phyloP scores from a whole-genome alignment of 169 alveolate species.

The Perkinsus marinus region DNA sequence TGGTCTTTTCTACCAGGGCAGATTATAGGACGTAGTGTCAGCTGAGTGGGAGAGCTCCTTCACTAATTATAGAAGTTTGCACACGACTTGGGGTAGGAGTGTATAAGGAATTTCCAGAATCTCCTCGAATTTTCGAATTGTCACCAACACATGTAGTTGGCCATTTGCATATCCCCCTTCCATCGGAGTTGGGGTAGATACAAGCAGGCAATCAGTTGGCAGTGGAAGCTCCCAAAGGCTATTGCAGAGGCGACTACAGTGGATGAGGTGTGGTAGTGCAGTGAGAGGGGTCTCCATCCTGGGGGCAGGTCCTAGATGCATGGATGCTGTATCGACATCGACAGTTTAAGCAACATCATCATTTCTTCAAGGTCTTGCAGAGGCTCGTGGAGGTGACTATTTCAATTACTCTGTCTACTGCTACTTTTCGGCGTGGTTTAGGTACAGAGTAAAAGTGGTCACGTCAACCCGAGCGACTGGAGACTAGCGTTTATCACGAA shows the following conservation, averaged over 20 bases:
- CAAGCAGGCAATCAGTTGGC: neutral
- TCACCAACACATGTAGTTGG: too few relatives aligned
- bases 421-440: neutral
- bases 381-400: neutral
- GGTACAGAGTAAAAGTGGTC: neutral
- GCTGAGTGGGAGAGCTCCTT: too few relatives aligned
- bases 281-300: too few relatives aligned
- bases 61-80: too few relatives aligned
- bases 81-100: too few relatives aligned
- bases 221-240: neutral
- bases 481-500: neutral
- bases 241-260: neutral
- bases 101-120: too few relatives aligned
- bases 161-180: too few relatives aligned
- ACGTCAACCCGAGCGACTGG: neutral
- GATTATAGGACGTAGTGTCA: neutral
- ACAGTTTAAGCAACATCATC: neutral
- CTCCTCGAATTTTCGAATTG: too few relatives aligned
- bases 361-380: neutral
- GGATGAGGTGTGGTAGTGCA: neutral
- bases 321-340: neutral
- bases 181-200: neutral
- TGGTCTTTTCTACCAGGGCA: neutral
- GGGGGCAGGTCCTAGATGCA: neutral
- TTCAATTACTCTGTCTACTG: neutral